Evolutionary conservation across 257 asterid genomes (phyloP), one percentile per base, ranked within the genome.

Genomic region (Solanum piurae): DNA sequence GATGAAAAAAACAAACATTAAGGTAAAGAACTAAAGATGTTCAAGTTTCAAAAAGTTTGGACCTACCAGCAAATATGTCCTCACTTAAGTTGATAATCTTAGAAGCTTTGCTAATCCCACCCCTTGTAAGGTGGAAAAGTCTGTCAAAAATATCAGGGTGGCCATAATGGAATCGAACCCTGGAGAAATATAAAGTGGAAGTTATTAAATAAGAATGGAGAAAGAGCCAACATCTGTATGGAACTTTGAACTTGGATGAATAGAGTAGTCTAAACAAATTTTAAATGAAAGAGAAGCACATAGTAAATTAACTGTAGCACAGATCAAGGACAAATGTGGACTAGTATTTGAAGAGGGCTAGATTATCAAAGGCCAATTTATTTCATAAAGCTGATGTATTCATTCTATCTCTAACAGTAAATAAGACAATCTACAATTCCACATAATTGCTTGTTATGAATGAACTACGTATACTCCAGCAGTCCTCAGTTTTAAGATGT

Each of bases 161-260:
- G 77, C 99, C 99, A 72, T 97, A 97, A 90, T 97, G 99, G 91
- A 97, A 96, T 91, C 99, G 99, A 64, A 97, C 99, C 98, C 99
- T 96, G 84, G 6, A 86, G 69, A 86, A 76, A 44, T 86, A 86
- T 13, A 34, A 21, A 42, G n/a, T 46, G 83, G 72, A 21, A 7
- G 83, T 73, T n/a, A 73, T 29, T 46, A 80, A 5, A 46, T 46
- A 44, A 10, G 13, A 49, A 29, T 80, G 20, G 18, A 60, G 85
- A 46, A 46, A 49, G 69, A 18, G 68, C 18, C 85, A 80, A 49
- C 25, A 49, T 31, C 20, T 37, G 21, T 18, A 80, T 29, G 9
- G 29, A 38, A 80, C 68, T 80, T 27, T 5, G 16, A 14, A 16
- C 68, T 44, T 46, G 69, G 69, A 46, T 36, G n/a, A 80, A 80